Conservation (phyloP, 2,329 filamentous ascomycete species). For the Aspergillus pseudoterreus region DNA sequence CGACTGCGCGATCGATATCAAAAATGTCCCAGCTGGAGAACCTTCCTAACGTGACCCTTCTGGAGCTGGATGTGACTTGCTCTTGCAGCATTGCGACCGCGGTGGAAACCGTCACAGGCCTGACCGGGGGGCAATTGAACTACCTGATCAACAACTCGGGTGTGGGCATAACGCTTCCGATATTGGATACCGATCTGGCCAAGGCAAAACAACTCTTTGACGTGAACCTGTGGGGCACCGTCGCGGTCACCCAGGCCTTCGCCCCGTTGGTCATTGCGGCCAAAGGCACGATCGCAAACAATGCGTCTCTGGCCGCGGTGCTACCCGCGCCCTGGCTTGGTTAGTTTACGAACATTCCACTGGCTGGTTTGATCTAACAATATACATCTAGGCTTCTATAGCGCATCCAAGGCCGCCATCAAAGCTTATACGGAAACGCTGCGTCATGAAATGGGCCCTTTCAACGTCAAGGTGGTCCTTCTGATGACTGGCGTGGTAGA, state of each 20-base stretch:
- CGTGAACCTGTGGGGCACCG: conserved; percentile 39
- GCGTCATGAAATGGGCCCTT: conserved; percentile 20
- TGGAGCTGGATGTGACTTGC: conserved; percentile 31
- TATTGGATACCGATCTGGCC: conserved; percentile 34
- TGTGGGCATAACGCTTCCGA: conserved; percentile 28
- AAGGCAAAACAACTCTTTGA: conserved; percentile 38
- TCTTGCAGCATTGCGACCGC: conserved; percentile 27
- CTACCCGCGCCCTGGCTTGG: conserved; percentile 9
- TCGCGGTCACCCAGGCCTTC: conserved; percentile 39
- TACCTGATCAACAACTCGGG: conserved; percentile 46
- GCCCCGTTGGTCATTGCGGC: conserved; percentile 22
- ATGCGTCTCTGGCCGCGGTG: conserved; percentile 20
- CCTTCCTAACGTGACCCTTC: conserved; percentile 21
- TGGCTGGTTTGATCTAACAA: neutral
- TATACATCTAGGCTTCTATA: conserved; percentile 10
- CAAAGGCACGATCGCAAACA: conserved; percentile 24
- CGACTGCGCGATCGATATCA: conserved; percentile 30
- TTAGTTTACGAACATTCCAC: neutral
- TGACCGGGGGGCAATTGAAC: conserved; percentile 34
- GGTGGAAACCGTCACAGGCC: conserved; percentile 17
- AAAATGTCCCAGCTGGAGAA: conserved; percentile 27
- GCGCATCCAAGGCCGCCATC: conserved; percentile 23
- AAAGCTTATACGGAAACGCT: conserved; percentile 18
- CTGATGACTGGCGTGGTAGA: conserved; percentile 17
- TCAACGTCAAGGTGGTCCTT: conserved; percentile 20